Evolutionary conservation across 2,329 filamentous ascomycete genomes (phyloP).

Genomic region (Boeremia exigua): DNA sequence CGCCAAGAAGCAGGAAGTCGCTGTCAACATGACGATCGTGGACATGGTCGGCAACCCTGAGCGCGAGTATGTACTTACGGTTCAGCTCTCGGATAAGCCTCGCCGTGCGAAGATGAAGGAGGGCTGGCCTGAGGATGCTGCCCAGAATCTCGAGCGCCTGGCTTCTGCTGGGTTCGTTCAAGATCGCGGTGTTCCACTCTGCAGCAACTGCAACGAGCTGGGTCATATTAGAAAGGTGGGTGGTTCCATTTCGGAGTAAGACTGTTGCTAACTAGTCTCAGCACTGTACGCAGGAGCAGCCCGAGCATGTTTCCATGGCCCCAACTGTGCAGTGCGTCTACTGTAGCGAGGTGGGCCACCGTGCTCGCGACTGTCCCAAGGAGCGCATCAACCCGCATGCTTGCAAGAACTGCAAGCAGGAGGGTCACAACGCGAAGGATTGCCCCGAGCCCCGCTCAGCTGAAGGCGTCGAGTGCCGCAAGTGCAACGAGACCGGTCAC

Average conservation of each 20-base stretch:
- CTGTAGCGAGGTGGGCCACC: constrained; percentile 69
- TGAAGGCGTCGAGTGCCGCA: constrained; percentile 69
- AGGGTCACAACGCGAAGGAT: constrained; percentile 45
- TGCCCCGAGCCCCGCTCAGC: constrained; percentile 55
- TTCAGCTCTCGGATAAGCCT: constrained; percentile 66
- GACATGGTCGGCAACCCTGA: constrained; percentile 63
- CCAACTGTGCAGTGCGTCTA: constrained; percentile 67
- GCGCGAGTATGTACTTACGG: constrained; percentile 68
- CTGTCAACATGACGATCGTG: constrained; percentile 56
- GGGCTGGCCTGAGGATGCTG: constrained; percentile 63
- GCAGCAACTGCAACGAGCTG: constrained; percentile 67
- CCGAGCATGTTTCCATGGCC: constrained; percentile 53
- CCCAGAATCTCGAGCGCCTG: constrained; percentile 70
- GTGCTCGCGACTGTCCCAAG: constrained; percentile 68
- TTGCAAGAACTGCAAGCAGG: constrained; percentile 71
- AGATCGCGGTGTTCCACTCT: constrained; percentile 64
- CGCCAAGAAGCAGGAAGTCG: constrained; percentile 55
- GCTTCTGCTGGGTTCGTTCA: constrained; percentile 69
- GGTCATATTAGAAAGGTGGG: constrained; percentile 63
- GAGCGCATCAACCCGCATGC: constrained; percentile 66
- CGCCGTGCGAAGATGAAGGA: constrained; percentile 59
- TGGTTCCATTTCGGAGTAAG: not conserved
- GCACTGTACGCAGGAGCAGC: constrained; percentile 64
- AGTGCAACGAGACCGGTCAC: constrained; percentile 61
- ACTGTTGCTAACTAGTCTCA: constrained; percentile 32